A percentile compares a stretch with the other conserved stretches of the same genome.
phyloP scores from a whole-genome alignment of 177 flowering plant genomes.

The Tripterygium wilfordii region DNA sequence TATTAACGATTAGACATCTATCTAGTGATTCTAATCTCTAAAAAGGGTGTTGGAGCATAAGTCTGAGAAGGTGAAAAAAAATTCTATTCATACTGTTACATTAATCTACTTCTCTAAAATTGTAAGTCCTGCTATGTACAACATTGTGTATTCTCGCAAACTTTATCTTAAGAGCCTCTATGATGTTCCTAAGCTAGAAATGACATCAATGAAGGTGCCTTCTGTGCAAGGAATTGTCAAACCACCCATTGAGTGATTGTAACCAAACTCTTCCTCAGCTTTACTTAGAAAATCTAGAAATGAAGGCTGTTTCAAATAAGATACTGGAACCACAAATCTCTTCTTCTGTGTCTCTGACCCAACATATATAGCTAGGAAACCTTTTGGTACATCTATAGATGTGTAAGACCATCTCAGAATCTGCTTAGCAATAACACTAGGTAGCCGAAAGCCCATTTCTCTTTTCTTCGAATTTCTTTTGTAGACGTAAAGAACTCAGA shows the following conservation, averaged over 20 bases:
- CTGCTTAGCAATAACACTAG: background rate
- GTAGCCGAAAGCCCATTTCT: background rate
- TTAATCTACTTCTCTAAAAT: too few relatives aligned
- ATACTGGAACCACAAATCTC: conserved; percentile 25
- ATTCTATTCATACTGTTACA: too few relatives aligned
- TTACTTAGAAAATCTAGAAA: conserved; percentile 20
- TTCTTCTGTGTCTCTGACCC: conserved; percentile 15
- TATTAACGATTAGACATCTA: too few relatives aligned
- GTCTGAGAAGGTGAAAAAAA: too few relatives aligned
- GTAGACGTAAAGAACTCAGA: background rate
- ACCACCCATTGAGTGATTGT: conserved; percentile 29
- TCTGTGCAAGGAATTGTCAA: conserved; percentile 31
- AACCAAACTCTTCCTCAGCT: conserved; percentile 30
- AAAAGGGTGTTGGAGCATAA: too few relatives aligned
- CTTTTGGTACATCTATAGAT: background rate
- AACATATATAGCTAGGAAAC: background rate
- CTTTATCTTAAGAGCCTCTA: too few relatives aligned
- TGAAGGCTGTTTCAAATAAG: conserved; percentile 23
- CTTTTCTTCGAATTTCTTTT: background rate
- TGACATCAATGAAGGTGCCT: conserved; percentile 22
- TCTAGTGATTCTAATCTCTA: too few relatives aligned
- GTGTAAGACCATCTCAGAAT: background rate
- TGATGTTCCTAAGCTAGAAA: background rate
- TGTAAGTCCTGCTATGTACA: too few relatives aligned
- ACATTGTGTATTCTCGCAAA: too few relatives aligned